Conservation (phyloP, 2,329 filamentous ascomycete genomes). For the Microsporum audouinii region DNA sequence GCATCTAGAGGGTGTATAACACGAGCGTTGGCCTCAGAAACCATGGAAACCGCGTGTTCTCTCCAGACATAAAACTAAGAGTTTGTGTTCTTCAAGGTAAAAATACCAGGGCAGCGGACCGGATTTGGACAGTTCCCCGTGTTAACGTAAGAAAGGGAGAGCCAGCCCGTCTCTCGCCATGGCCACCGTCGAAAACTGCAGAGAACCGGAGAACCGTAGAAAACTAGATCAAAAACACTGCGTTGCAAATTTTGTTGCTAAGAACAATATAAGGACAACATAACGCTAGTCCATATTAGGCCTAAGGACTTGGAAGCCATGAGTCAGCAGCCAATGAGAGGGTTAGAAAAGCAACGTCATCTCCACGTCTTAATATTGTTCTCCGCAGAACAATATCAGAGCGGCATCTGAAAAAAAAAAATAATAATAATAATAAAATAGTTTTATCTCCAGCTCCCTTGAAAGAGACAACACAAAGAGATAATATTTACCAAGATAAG, state of each 20-base stretch:
- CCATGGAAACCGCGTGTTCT: neutral
- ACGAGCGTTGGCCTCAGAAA: neutral
- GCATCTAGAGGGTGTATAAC: neutral
- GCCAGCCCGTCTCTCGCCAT: neutral
- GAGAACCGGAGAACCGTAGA: neutral
- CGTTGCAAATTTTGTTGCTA: neutral
- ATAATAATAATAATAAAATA: neutral
- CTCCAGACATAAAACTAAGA: neutral
- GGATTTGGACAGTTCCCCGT: neutral
- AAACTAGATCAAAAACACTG: neutral
- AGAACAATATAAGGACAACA: constrained; percentile 1
- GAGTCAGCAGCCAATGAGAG: constrained; percentile 5
- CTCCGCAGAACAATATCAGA: constrained; percentile 14
- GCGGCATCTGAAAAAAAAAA: neutral
- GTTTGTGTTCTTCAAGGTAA: neutral
- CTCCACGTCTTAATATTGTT: constrained; percentile 17
- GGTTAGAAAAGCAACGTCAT: neutral
- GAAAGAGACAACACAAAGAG: neutral
- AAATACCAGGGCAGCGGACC: neutral
- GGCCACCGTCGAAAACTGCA: neutral
- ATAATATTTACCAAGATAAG: neutral
- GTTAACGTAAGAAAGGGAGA: neutral
- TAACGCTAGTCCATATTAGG: constrained; percentile 4
- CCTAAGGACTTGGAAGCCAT: neutral
- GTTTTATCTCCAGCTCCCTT: neutral